Base-by-base conservation (phyloP, 148 eudicot species). In the Cornus florida region DNA sequence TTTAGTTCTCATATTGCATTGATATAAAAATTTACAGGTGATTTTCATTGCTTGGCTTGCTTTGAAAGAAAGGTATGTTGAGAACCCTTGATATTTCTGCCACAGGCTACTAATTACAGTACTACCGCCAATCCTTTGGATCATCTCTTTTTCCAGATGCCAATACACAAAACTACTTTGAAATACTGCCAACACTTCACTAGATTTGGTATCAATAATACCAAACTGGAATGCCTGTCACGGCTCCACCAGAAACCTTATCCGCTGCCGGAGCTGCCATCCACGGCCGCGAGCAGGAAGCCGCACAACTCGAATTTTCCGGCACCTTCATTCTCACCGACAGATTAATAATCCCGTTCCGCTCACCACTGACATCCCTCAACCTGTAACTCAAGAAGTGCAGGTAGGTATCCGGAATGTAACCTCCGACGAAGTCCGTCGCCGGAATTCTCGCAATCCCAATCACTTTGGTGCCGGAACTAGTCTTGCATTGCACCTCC, bases 331-430 rank as follows among this genome's bases (percentile, higher is more conserved):
- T 82, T n/a, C 72, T 88, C 22, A 92, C 89, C 17, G 92, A 86
- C 67, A 94, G 85, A 69, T 92, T 88, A n/a, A 94, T 78, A 11
- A 94, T 91, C 65, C 98, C 98, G 56, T 87, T 92, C 41, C 82
- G 80, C 67, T 84, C 88, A 0, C 92, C 92, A 19, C 74, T 7
- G 0, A 9, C 16, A 74, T 89, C 89, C 71, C 88, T 79, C 78
- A 94, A 75, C 81, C 98, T 75, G 48, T 92, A 94, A 73, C 94
- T 89, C 89, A 94, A 84, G 48, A 88, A 86, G 79, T 90, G 90
- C 80, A 87, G 20, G 78, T 86, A 83, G 65, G 85, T 78, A 16
- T 10, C 24, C 43, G 90, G 91, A 46, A 78, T 22, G 3, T 68
- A 68, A 1, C 85, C 83, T 20, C 90, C 91, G 4, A 79, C 10